These are phyloP conservation scores for Synchytrium microbalum DNA, from an alignment of 371 early-diverging fungal species.

Conservation along the genomic window DNA sequence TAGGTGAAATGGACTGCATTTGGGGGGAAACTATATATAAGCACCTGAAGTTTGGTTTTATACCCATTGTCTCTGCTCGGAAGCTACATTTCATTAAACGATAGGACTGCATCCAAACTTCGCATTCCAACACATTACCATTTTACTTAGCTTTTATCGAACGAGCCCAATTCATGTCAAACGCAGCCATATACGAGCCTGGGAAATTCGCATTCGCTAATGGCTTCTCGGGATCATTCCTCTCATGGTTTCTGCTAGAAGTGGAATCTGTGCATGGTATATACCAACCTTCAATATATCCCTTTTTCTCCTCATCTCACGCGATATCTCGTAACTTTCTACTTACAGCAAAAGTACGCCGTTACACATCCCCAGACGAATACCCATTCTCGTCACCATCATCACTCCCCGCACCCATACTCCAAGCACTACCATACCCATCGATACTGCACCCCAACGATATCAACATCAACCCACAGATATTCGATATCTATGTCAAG, in stretches of 20 bases:
- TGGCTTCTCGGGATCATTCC: slow-evolving; percentile 68
- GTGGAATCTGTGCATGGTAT: slow-evolving; percentile 85
- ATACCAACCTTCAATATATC: slow-evolving; percentile 2
- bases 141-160: slow-evolving; percentile 69
- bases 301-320: neutral
- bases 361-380: slow-evolving; percentile 88
- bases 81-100: neutral
- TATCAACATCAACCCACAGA: slow-evolving; percentile 76
- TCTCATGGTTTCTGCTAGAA: slow-evolving; percentile 82
- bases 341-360: slow-evolving; percentile 69
- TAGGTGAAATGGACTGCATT: too few relatives aligned
- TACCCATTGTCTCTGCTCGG: too few relatives aligned
- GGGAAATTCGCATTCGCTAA: slow-evolving; percentile 55
- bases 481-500: slow-evolving; percentile 63
- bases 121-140: neutral
- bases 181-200: slow-evolving; percentile 67
- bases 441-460: slow-evolving; percentile 57
- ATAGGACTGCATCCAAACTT: slow-evolving; percentile 1
- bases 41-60: too few relatives aligned
- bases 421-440: slow-evolving; percentile 73
- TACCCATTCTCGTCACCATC: slow-evolving; percentile 74
- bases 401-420: slow-evolving; percentile 72
- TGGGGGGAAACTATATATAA: too few relatives aligned
- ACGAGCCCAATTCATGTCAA: slow-evolving; percentile 82
- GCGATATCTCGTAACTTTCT: neutral